phyloP scores from a whole-genome alignment of 768 basidiomycete genomes.

The Epithele typhae region DNA sequence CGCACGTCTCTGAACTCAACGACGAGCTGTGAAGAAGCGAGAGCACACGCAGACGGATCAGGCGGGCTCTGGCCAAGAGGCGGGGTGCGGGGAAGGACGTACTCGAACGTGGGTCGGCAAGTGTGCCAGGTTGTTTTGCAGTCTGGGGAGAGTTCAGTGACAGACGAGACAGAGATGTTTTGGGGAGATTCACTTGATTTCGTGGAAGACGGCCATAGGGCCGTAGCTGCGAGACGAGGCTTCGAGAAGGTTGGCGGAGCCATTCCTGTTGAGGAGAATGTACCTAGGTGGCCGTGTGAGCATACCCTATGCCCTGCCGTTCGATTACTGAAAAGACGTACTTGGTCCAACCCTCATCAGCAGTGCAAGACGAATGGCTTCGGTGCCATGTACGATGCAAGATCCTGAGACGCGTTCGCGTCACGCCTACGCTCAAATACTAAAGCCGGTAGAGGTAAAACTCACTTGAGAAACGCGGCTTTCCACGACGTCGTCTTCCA shows the following conservation, averaged over 20 bases:
- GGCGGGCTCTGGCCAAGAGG: conserved; percentile 2
- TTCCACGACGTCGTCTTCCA: conserved; percentile 71
- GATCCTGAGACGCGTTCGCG: conserved; percentile 34
- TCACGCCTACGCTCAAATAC: too few species aligned
- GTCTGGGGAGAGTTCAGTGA: conserved; percentile 31
- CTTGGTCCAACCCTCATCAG: conserved; percentile 84
- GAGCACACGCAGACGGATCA: neutral
- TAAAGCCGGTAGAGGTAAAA: conserved; percentile 6
- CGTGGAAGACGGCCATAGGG: conserved; percentile 63
- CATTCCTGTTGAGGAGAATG: conserved; percentile 70
- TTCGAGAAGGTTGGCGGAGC: conserved; percentile 68
- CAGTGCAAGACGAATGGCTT: conserved; percentile 61
- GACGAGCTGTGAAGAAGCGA: conserved; percentile 47
- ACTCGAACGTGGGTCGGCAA: conserved; percentile 66
- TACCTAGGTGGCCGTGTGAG: conserved; percentile 40
- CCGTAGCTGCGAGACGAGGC: conserved; percentile 64
- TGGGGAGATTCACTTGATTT: conserved; percentile 60
- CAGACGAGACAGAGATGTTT: too few species aligned
- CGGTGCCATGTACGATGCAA: conserved; percentile 69
- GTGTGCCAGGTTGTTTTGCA: conserved; percentile 65
- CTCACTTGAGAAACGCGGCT: conserved; percentile 61
- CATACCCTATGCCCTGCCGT: neutral
- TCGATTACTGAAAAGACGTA: conserved; percentile 27
- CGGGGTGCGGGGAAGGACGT: conserved; percentile 20
- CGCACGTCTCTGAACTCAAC: conserved; percentile 69